A percentile compares a stretch with the other conserved stretches of the same genome.
Evolutionary conservation across 2,329 filamentous ascomycete species (phyloP).

Genomic region (Whalleya microplaca): DNA sequence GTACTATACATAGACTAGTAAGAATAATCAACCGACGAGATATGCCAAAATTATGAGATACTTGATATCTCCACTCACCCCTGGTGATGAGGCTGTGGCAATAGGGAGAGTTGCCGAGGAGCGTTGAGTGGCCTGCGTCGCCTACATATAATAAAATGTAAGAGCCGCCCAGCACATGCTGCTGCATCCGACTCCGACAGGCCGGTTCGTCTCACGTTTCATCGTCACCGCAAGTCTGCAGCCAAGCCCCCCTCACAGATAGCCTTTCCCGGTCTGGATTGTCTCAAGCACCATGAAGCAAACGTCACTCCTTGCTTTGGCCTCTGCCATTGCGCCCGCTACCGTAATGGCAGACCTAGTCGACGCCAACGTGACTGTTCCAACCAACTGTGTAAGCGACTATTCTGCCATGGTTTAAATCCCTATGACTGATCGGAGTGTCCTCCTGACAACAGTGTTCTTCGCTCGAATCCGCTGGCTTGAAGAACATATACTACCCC

Average conservation of each 20-base stretch:
- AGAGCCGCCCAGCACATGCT: neutral
- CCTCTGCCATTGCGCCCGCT: neutral
- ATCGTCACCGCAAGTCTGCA: neutral
- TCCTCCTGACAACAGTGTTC: slow-evolving; percentile 1
- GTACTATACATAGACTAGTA: too few species aligned
- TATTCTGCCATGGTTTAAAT: neutral
- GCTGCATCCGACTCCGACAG: neutral
- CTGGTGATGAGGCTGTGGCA: too few species aligned
- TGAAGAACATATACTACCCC: slow-evolving; percentile 6
- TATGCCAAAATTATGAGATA: too few species aligned
- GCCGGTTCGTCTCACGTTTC: neutral
- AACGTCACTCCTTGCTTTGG: neutral
- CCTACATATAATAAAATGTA: slow-evolving; percentile 1
- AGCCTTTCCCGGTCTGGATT: neutral
- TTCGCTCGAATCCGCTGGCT: slow-evolving; percentile 1
- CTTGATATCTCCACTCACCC: too few species aligned
- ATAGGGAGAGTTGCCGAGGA: too few species aligned
- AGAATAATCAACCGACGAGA: too few species aligned
- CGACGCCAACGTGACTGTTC: neutral
- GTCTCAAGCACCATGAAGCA: neutral
- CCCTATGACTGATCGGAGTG: neutral
- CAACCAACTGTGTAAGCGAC: slow-evolving; percentile 1
- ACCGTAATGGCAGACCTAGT: neutral
- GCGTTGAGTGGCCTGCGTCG: neutral
- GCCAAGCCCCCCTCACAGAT: neutral